Evolutionary conservation across 208 protist genomes (phyloP).

Genomic region (Trichomonas vaginalis): DNA sequence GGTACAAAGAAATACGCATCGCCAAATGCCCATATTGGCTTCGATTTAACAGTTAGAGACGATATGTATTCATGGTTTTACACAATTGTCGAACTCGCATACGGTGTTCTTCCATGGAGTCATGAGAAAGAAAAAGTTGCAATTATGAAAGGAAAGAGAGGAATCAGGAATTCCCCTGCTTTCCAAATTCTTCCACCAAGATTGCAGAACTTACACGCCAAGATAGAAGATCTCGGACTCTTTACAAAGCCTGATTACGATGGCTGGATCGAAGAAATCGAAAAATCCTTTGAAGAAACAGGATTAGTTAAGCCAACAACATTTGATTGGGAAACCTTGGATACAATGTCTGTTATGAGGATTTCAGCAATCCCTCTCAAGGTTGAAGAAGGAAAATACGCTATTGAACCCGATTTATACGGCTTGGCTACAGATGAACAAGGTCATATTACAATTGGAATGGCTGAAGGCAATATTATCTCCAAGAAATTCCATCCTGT

Average conservation of each 20-base stretch:
- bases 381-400: not conserved
- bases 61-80: constrained; percentile 1
- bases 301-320: not conserved
- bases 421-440: not conserved
- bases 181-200: not conserved
- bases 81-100: not conserved
- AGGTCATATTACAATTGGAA: not conserved
- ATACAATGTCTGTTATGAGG: not conserved
- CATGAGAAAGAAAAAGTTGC: not conserved
- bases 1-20: not conserved
- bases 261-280: not conserved
- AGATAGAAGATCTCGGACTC: not conserved
- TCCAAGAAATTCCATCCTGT: not conserved
- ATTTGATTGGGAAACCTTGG: not conserved
- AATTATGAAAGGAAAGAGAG: not conserved
- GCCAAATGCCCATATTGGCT: not conserved
- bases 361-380: not conserved
- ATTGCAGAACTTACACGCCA: not conserved
- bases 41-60: not conserved
- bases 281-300: not conserved
- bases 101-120: not conserved
- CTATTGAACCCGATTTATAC: not conserved
- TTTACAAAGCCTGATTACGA: not conserved
- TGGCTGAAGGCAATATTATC: not conserved
- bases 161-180: not conserved